Conservation (phyloP, 2,329 filamentous ascomycete species). For the Hymenoscyphus linearis region DNA sequence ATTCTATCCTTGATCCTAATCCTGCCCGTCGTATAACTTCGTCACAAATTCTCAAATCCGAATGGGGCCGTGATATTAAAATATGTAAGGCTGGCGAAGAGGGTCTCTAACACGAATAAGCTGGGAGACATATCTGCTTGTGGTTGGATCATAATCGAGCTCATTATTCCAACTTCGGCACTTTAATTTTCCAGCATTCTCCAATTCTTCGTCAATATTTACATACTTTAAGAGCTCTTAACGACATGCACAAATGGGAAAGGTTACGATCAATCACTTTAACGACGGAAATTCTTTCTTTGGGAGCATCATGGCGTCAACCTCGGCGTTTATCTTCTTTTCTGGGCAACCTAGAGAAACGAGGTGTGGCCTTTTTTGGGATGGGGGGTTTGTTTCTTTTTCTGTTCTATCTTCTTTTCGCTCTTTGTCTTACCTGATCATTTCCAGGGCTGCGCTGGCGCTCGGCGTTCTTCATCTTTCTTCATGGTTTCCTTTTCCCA, state of each 20-base stretch:
- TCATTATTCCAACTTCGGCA: conserved; percentile 9
- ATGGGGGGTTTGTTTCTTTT: not conserved
- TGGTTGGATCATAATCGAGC: conserved; percentile 14
- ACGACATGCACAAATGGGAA: conserved; percentile 5
- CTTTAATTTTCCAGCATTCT: conserved; percentile 6
- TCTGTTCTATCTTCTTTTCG: not conserved
- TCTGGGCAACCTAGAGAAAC: not conserved
- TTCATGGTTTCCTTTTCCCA: not conserved
- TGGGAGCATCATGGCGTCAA: not conserved
- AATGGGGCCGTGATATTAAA: conserved; percentile 98
- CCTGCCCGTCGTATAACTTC: conserved; percentile 88
- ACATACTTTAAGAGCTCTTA: conserved; percentile 5
- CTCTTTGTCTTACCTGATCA: not conserved
- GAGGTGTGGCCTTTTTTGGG: not conserved
- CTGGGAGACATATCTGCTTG: conserved; percentile 14
- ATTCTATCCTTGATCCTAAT: conserved; percentile 95
- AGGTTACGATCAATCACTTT: not conserved
- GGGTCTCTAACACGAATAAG: conserved; percentile 61
- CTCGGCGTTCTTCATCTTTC: conserved; percentile 1
- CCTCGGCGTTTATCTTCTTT: not conserved
- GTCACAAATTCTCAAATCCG: conserved; percentile 93
- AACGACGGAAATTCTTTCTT: not conserved
- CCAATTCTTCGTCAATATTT: not conserved
- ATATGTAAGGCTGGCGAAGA: conserved; percentile 95
- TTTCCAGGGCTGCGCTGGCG: not conserved